phyloP scores from a whole-genome alignment of 345 rosid genomes.

The Melaleuca alternifolia region DNA sequence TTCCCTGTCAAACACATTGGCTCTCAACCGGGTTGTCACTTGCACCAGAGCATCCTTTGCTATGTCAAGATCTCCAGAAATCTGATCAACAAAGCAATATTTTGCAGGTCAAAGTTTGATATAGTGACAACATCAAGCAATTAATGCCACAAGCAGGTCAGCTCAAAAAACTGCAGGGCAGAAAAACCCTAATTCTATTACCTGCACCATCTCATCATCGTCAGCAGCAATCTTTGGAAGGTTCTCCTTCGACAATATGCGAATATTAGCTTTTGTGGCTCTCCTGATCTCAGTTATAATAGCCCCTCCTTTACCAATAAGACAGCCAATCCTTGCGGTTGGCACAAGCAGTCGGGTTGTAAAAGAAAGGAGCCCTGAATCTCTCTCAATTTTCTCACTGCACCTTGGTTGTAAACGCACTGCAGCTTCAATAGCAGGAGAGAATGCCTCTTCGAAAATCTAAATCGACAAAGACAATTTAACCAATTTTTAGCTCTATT shows the following conservation, averaged over 20 bases:
- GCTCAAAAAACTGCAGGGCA: background rate
- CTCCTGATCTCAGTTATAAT: conserved; percentile 91
- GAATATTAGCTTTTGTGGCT: conserved; percentile 80
- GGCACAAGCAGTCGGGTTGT: conserved; percentile 92
- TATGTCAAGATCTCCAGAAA: conserved; percentile 86
- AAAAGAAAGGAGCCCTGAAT: conserved; percentile 83
- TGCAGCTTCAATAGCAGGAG: conserved; percentile 89
- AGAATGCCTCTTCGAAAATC: conserved; percentile 75
- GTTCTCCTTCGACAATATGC: conserved; percentile 75
- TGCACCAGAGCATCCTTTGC: conserved; percentile 94
- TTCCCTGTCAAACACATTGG: conserved; percentile 84
- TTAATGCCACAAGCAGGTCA: background rate
- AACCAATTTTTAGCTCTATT: background rate
- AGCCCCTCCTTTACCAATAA: conserved; percentile 89
- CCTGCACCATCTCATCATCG: conserved; percentile 99
- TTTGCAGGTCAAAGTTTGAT: background rate
- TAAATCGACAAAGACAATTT: conserved; percentile 10
- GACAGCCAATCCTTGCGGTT: conserved; percentile 87
- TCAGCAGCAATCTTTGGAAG: conserved; percentile 83
- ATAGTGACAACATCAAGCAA: background rate
- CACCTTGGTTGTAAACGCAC: conserved; percentile 84
- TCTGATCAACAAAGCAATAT: conserved; percentile 27
- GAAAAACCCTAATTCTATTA: conserved; percentile 8
- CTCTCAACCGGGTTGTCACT: conserved; percentile 71
- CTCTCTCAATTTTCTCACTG: conserved; percentile 88